Evolutionary conservation across 2,329 filamentous ascomycete genomes (phyloP).

Genomic region (Fusarium algeriense): DNA sequence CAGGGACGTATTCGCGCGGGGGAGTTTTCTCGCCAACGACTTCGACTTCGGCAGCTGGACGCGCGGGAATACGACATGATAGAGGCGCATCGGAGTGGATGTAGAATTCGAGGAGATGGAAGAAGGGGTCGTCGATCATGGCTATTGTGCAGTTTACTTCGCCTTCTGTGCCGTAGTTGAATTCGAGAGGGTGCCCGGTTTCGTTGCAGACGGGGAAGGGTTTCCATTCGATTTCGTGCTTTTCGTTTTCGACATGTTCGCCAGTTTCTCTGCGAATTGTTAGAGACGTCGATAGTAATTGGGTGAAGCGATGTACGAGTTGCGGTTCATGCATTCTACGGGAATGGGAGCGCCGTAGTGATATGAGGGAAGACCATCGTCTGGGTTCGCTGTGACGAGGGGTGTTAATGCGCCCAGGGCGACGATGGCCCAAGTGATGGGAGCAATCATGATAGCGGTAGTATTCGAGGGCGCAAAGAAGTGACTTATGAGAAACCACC

Average conservation of each 20-base stretch:
- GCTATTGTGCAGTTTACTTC: slow-evolving; percentile 88
- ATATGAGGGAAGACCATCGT: slow-evolving; percentile 68
- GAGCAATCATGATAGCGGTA: slow-evolving; percentile 33
- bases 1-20: slow-evolving; percentile 77
- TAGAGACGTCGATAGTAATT: neutral
- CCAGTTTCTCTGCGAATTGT: slow-evolving; percentile 76
- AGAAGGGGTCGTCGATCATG: slow-evolving; percentile 82
- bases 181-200: slow-evolving; percentile 82
- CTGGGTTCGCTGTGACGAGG: slow-evolving; percentile 49
- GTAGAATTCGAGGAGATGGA: slow-evolving; percentile 95
- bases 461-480: neutral
- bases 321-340: slow-evolving; percentile 80
- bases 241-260: slow-evolving; percentile 85
- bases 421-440: slow-evolving; percentile 30
- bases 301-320: slow-evolving; percentile 66
- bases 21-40: slow-evolving; percentile 64
- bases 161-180: slow-evolving; percentile 85
- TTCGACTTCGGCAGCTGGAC: slow-evolving; percentile 71
- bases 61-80: slow-evolving; percentile 87
- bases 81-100: slow-evolving; percentile 96
- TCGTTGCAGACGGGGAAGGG: slow-evolving; percentile 93
- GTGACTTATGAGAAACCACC: slow-evolving; percentile 2
- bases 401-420: slow-evolving; percentile 45
- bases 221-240: slow-evolving; percentile 89
- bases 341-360: slow-evolving; percentile 75